Conservation (phyloP, 2,329 filamentous ascomycete species). For the Colletotrichum eremochloae region DNA sequence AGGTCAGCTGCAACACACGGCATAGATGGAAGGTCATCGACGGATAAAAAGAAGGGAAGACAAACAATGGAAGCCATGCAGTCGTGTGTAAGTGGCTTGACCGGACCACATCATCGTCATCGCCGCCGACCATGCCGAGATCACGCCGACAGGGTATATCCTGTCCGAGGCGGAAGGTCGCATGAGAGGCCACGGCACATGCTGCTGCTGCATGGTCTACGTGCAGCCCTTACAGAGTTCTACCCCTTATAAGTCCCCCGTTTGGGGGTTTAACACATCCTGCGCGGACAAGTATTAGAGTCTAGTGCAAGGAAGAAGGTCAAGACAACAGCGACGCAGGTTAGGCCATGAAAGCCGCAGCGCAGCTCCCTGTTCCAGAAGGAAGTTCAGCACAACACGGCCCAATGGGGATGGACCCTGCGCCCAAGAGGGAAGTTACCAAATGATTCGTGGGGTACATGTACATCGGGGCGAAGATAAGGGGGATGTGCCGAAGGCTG, state of each 20-base stretch:
- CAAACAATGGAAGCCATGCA: background rate
- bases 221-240: background rate
- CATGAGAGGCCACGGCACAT: slow-evolving; percentile 8
- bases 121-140: background rate
- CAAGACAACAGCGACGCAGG: background rate
- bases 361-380: slow-evolving; percentile 8
- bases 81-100: slow-evolving; percentile 1
- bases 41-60: background rate
- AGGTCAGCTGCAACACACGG: background rate
- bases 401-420: background rate
- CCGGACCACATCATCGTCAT: background rate
- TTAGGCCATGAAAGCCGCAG: background rate
- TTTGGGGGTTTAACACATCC: background rate
- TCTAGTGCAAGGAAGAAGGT: background rate
- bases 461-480: background rate
- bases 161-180: slow-evolving; percentile 24
- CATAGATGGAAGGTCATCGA: background rate
- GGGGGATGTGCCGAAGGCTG: slow-evolving; percentile 1
- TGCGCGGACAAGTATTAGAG: background rate
- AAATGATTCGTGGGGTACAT: slow-evolving; percentile 6
- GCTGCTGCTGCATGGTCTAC: background rate
- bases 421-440: slow-evolving; percentile 27
- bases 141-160: background rate
- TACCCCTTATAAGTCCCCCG: no score
- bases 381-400: background rate